Conservation (phyloP, 1,284 basidiomycete species). For the Ustilago tritici region DNA sequence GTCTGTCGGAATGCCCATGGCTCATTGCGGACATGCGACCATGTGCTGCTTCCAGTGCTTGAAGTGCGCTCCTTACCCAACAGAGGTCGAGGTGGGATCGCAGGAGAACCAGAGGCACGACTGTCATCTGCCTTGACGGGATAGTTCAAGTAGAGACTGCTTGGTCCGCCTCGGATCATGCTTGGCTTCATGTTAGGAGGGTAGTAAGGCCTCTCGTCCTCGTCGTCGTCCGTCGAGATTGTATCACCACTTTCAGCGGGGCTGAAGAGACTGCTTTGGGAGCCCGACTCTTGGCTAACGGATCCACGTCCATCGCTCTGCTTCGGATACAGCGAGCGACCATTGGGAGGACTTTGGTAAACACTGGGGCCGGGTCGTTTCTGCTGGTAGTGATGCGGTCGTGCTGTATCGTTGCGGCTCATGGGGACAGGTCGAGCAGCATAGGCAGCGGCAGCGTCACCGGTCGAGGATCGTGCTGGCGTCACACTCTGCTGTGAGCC, state of each 20-base stretch:
- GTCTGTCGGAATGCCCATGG: slow-evolving; percentile 47
- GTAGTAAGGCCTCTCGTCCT: slow-evolving; percentile 56
- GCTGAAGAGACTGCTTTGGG: slow-evolving; percentile 55
- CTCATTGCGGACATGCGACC: slow-evolving; percentile 49
- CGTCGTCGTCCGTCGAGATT: slow-evolving; percentile 58
- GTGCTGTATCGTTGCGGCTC: slow-evolving; percentile 47
- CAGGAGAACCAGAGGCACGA: slow-evolving; percentile 24
- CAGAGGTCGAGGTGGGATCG: slow-evolving; percentile 21
- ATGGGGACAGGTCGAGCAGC: slow-evolving; percentile 32
- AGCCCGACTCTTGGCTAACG: slow-evolving; percentile 41
- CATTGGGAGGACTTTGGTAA: slow-evolving; percentile 28
- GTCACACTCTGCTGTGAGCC: slow-evolving; percentile 27
- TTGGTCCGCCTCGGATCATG: slow-evolving; percentile 52
- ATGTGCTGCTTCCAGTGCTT: slow-evolving; percentile 34
- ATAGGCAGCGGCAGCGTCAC: slow-evolving; percentile 20
- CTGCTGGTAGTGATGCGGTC: slow-evolving; percentile 51
- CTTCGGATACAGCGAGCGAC: slow-evolving; percentile 28
- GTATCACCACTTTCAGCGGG: slow-evolving; percentile 52
- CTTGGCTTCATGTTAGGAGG: slow-evolving; percentile 50
- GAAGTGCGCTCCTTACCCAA: slow-evolving; percentile 36
- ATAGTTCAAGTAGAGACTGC: slow-evolving; percentile 52
- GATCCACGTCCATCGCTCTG: slow-evolving; percentile 36
- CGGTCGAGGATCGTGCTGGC: slow-evolving; percentile 19
- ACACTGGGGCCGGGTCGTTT: slow-evolving; percentile 37
- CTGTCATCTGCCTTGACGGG: slow-evolving; percentile 26